These are phyloP conservation scores for Lipomyces anomalus DNA, from an alignment of 805 yeast species.

Conservation along the genomic window DNA sequence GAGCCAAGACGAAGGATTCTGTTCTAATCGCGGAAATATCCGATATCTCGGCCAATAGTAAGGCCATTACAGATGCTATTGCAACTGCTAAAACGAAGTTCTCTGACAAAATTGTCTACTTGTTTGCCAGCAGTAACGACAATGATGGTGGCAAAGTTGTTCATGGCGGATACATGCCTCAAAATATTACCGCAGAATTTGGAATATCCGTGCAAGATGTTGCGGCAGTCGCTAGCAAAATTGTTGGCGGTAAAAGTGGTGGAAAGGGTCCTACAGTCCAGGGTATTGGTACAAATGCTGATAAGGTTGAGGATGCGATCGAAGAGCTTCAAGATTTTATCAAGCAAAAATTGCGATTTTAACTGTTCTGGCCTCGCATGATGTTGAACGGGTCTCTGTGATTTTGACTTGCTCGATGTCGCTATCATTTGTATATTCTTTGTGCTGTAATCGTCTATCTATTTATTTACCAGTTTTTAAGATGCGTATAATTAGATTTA, in stretches of 20 bases:
- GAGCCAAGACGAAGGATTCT: constrained; percentile 36
- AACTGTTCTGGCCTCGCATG: too few species aligned
- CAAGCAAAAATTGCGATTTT: constrained; percentile 34
- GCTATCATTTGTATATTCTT: too few species aligned
- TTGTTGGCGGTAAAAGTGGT: constrained; percentile 96
- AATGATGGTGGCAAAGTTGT: constrained; percentile 63
- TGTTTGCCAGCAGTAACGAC: constrained; percentile 56
- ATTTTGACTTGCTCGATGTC: too few species aligned
- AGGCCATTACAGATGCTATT: constrained; percentile 90
- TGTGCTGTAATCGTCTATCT: too few species aligned
- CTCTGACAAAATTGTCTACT: constrained; percentile 68
- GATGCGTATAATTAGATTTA: too few species aligned
- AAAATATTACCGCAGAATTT: constrained; percentile 62
- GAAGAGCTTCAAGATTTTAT: constrained; percentile 59
- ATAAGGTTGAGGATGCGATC: constrained; percentile 67
- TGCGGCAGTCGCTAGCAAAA: constrained; percentile 61
- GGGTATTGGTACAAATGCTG: constrained; percentile 88
- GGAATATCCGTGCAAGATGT: constrained; percentile 64
- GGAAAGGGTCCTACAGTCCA: constrained; percentile 96
- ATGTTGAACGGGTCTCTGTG: too few species aligned
- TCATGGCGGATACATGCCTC: constrained; percentile 87
- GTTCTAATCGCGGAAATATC: constrained; percentile 63
- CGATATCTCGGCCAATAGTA: constrained; percentile 73
- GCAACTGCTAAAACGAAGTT: constrained; percentile 71
- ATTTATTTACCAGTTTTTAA: too few species aligned